Percentiles rank a stretch among this genome's conserved stretches.
These are phyloP conservation scores for Rhynchospora breviuscula DNA, from an alignment of 176 grass and related monocot species.

Conservation along the genomic window DNA sequence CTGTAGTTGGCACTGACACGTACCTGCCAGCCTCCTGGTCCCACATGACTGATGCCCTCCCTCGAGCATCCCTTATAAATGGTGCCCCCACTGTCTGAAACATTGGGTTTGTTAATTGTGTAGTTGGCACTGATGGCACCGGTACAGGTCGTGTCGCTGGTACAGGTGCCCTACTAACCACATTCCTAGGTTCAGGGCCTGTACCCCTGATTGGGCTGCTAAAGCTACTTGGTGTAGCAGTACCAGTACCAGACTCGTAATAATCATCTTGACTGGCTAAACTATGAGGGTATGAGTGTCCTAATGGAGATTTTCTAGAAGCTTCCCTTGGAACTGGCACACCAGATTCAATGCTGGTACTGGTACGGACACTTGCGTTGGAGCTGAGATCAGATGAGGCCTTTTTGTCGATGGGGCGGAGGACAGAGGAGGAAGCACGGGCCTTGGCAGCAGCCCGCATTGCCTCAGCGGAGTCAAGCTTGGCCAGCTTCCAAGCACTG, in stretches of 20 bases:
- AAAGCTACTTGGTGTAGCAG: conserved; percentile 69
- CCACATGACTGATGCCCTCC: conserved; percentile 76
- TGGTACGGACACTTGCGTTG: conserved; percentile 54
- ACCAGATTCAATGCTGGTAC: conserved; percentile 62
- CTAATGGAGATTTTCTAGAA: conserved; percentile 54
- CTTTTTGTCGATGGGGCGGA: conserved; percentile 59
- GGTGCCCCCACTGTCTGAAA: conserved; percentile 70
- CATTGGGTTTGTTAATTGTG: conserved; percentile 62
- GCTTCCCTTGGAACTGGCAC: conserved; percentile 52
- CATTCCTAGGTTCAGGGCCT: conserved; percentile 31
- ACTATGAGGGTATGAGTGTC: conserved; percentile 63
- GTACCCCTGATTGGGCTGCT: conserved; percentile 66
- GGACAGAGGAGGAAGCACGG: conserved; percentile 84
- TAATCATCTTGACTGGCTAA: conserved; percentile 73
- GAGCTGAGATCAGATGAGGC: conserved; percentile 51
- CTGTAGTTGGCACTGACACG: conserved; percentile 46
- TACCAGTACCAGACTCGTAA: conserved; percentile 65
- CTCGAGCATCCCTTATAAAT: conserved; percentile 53
- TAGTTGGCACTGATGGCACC: conserved; percentile 34
- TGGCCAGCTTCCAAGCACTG: conserved; percentile 94
- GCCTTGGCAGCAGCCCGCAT: conserved; percentile 94
- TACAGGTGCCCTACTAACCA: conserved; percentile 29
- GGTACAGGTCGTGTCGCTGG: conserved; percentile 28
- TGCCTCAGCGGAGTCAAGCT: conserved; percentile 74
- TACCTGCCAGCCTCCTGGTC: conserved; percentile 98